These are phyloP conservation scores for Linderniella brevidens DNA, from an alignment of 257 asterid species.

Conservation along the genomic window DNA sequence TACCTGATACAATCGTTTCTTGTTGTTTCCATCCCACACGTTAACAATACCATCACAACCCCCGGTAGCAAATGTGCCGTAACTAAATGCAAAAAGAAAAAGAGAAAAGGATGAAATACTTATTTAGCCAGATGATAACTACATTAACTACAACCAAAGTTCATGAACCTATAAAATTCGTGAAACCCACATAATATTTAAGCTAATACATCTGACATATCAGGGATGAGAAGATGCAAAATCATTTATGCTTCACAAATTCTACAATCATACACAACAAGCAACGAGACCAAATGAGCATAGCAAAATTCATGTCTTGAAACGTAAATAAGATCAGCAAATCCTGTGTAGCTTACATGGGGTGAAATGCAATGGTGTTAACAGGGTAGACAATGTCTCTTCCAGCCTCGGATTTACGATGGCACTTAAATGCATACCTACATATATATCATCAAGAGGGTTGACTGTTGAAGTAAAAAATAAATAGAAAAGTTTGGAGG, in stretches of 20 bases:
- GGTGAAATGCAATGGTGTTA: conserved; percentile 83
- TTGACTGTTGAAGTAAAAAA: neutral
- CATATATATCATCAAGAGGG: conserved; percentile 12
- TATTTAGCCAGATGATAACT: too few species aligned
- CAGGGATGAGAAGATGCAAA: neutral
- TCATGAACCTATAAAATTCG: too few species aligned
- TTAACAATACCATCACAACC: conserved; percentile 87
- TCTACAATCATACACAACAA: too few species aligned
- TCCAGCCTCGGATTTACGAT: conserved; percentile 60
- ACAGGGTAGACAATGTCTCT: conserved; percentile 69
- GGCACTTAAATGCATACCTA: conserved; percentile 88
- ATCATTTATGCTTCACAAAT: neutral
- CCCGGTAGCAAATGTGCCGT: conserved; percentile 86
- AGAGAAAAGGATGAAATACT: neutral
- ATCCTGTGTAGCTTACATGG: conserved; percentile 34
- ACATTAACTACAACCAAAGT: too few species aligned
- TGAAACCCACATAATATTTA: too few species aligned
- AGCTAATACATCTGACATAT: too few species aligned
- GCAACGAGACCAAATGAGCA: too few species aligned
- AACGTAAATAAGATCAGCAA: neutral
- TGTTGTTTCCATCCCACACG: conserved; percentile 96
- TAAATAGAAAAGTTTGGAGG: neutral
- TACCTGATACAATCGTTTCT: conserved; percentile 91
- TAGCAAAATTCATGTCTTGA: neutral
- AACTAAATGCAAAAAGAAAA: conserved; percentile 17